Base-by-base conservation (phyloP, 2,329 filamentous ascomycete species). In the Chaetothyriales sp. region DNA sequence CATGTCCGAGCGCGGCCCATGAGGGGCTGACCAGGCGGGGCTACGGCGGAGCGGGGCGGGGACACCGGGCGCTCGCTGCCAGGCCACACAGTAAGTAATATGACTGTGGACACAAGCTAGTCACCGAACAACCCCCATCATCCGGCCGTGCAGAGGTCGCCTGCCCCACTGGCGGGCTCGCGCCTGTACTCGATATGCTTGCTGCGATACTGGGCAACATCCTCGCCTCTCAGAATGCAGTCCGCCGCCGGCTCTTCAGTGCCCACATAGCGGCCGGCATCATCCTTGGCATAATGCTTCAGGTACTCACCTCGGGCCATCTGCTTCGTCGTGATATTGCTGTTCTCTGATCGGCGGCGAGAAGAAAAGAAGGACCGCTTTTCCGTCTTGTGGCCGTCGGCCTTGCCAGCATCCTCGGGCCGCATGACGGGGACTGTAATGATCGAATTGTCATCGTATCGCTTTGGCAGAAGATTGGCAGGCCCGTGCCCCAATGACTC, bases 281-380 rank as follows among this genome's bases (percentile, higher is more conserved):
- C 54, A 45, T 61, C 56, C 44, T 61, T 61, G n/a, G 54, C 54
- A 46, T 61, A 60, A 44, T 58, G 54, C 45, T 56, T 52, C 5
- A 57, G 49, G 44, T 60, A 60, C 28, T 60, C 52, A 18, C 40
- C 50, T 18, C 56, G 47, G 7, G 53, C 40, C n/a, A 58, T 51
- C 25, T 58, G 29, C 28, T 54, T 56, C 47, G 57, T 61, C 18
- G 46, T 48, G 20, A 60, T 51, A 7, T 52, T 48, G 49, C 46
- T 47, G 46, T 48, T 44, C 45, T 51, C 47, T 33, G 29, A 13
- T 40, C 37, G 46, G 37, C 15, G 33, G 15, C 43, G 37, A 6
- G 43, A 28, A 40, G 40, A 50, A 13, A 28, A 40, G 13, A 40
- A 15, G 9, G 33, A 25, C 33, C 40, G 43, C 46, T 18, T 48